A percentile compares a stretch with the other conserved stretches of the same genome.
Conservation (phyloP, 83 land plant genomes). For the Picea mariana region DNA sequence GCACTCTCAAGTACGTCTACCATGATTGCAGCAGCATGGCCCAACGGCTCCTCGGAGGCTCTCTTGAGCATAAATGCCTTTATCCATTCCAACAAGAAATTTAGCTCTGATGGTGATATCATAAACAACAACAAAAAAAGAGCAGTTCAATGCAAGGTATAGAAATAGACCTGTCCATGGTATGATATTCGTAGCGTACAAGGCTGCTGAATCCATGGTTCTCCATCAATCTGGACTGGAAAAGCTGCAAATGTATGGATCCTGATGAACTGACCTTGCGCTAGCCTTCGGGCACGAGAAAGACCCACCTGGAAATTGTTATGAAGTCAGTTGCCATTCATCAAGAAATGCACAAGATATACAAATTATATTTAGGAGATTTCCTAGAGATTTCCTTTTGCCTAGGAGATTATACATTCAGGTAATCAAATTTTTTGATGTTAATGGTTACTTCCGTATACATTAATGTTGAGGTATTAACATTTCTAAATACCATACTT, state of each 20-base stretch:
- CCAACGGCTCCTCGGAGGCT: conserved; percentile 61
- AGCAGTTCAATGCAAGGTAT: background rate
- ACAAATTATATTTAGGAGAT: background rate
- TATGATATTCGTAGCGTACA: conserved; percentile 66
- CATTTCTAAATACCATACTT: no score
- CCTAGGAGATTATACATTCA: no score
- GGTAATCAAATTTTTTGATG: no score
- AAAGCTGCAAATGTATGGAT: conserved; percentile 47
- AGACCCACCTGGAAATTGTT: conserved; percentile 66
- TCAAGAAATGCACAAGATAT: background rate
- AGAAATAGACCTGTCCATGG: conserved; percentile 65
- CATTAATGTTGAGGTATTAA: no score
- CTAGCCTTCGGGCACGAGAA: conserved; percentile 77
- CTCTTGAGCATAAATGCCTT: conserved; percentile 69
- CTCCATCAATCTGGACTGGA: conserved; percentile 90
- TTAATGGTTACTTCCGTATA: no score
- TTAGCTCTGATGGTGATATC: background rate
- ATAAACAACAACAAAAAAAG: background rate
- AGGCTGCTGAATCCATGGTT: conserved; percentile 80
- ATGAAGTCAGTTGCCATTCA: background rate
- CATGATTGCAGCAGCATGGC: conserved; percentile 82
- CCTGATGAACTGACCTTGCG: conserved; percentile 62
- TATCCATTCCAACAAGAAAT: conserved; percentile 3
- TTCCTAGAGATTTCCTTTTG: background rate
- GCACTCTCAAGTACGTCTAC: conserved; percentile 77